Evolutionary conservation across 495 filamentous ascomycete genomes (phyloP).

Genomic region (Cladorrhinum samala): DNA sequence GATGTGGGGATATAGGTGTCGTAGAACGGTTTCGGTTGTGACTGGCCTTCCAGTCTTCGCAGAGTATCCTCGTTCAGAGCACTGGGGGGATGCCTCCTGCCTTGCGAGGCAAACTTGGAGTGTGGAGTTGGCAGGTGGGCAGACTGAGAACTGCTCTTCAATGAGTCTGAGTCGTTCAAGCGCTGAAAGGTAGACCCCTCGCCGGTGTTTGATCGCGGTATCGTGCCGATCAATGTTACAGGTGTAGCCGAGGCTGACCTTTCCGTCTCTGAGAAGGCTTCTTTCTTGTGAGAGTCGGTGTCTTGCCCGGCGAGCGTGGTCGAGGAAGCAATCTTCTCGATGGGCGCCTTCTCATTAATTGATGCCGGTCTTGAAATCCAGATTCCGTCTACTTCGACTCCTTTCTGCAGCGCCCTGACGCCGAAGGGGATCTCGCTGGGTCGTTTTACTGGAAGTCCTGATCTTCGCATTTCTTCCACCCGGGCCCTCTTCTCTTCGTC

Average conservation of each 20-base stretch:
- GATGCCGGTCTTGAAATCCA: constrained; percentile 71
- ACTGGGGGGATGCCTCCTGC: constrained; percentile 4
- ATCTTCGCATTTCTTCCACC: constrained; percentile 48
- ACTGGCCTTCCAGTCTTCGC: constrained; percentile 27
- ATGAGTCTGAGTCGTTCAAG: constrained; percentile 18
- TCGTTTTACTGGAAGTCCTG: constrained; percentile 36
- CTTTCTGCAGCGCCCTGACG: constrained; percentile 78
- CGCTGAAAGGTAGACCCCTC: constrained; percentile 21
- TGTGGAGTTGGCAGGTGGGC: constrained; percentile 7
- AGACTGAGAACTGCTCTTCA: constrained; percentile 9
- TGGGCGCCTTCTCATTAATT: constrained; percentile 28
- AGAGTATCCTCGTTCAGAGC: constrained; percentile 32
- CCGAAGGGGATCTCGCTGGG: constrained; percentile 76
- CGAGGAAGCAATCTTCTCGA: constrained; percentile 28
- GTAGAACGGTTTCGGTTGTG: constrained; percentile 11
- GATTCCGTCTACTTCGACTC: constrained; percentile 80
- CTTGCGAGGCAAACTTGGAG: constrained; percentile 13
- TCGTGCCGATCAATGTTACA: constrained; percentile 14
- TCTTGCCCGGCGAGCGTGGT: constrained; percentile 23
- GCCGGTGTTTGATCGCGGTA: constrained; percentile 23
- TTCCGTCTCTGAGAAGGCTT: too few species aligned
- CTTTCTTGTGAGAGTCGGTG: too few species aligned
- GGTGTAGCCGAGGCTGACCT: constrained; percentile 8
- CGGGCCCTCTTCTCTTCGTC: constrained; percentile 59
- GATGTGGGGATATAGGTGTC: constrained; percentile 21